Evolutionary conservation across 1,284 basidiomycete genomes (phyloP), one percentile per base, ranked within the genome.

Genomic region (Microbotryomycetes sp.): DNA sequence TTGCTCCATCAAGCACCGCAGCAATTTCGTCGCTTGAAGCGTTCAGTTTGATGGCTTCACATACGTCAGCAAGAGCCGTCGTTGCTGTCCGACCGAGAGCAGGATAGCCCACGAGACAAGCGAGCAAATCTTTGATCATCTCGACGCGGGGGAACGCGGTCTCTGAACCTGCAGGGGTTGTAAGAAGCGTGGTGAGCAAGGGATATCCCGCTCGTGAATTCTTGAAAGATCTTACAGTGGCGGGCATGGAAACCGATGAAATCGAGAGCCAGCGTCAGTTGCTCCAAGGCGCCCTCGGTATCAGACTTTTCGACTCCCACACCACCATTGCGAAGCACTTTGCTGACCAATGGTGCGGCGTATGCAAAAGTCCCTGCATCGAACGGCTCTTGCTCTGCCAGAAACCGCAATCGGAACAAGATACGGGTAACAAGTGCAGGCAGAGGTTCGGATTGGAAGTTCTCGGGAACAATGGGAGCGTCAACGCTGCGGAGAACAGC

Each of bases 301-400:
- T 87, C 82, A 57, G 84, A 62, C 60, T 80, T 6, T 36, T 80
- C 78, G 16, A 80, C 73, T 0, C 80, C 80, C 22, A 93, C 79
- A 0, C 89, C 91, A 22, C 88, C 89, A 25, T 80, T 79, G 1
- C 78, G 73, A 7, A 93, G 80, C 22, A 97, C 84, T 59, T 83
- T 81, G 7, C 80, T 82, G 15, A 98, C 78, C 15, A 98, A 79
- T 6, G 92, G 88, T 51, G 85, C 86, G 1, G 85, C 77, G 70
- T 94, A 90, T 0, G 88, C 84, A 74, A 89, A 93, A 0, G 92
- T 92, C 0, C 86, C 84, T 0, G 86, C 81, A 72, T 96, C 90
- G 53, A 98, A 86, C 0, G 90, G 84, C 0, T 82, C 78, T 71
- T 90, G 86, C 69, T 94, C 89, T 0, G 89, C 86, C 2, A 93